Conservation (phyloP, 1,284 basidiomycete species). For the Apiotrichum brassicae region DNA sequence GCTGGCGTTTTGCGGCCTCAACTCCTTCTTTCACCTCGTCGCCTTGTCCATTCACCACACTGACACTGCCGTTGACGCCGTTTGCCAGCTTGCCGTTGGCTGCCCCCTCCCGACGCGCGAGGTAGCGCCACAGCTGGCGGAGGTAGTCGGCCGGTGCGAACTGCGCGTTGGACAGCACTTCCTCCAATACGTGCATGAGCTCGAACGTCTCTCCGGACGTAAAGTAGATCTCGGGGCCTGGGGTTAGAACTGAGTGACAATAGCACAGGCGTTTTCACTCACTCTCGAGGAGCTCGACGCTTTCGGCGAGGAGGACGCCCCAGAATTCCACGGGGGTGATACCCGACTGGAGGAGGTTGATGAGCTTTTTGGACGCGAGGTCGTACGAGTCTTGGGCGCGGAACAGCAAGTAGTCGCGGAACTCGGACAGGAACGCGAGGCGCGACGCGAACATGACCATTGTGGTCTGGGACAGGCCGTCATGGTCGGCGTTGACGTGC, state of each 20-base stretch:
- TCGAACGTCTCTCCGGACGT: slow-evolving; percentile 46
- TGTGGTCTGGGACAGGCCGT: background rate
- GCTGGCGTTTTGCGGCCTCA: slow-evolving; percentile 34
- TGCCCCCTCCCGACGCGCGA: slow-evolving; percentile 10
- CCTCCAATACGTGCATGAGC: slow-evolving; percentile 48
- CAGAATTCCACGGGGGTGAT: slow-evolving; percentile 48
- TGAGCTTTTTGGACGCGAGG: slow-evolving; percentile 44
- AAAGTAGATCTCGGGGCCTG: slow-evolving; percentile 45
- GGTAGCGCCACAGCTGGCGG: slow-evolving; percentile 22
- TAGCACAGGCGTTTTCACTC: no score
- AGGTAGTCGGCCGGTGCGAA: slow-evolving; percentile 41
- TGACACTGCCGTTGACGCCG: no score
- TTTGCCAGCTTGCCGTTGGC: slow-evolving; percentile 1
- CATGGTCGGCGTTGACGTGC: slow-evolving; percentile 4
- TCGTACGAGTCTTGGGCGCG: slow-evolving; percentile 37
- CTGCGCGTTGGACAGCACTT: slow-evolving; percentile 37
- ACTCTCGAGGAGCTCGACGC: slow-evolving; percentile 47
- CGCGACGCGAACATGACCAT: slow-evolving; percentile 36
- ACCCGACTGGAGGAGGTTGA: slow-evolving; percentile 43
- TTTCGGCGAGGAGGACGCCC: slow-evolving; percentile 48
- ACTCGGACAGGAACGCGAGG: slow-evolving; percentile 49
- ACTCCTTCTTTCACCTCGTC: slow-evolving; percentile 14
- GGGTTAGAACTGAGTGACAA: no score
- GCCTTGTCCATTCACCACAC: slow-evolving; percentile 4
- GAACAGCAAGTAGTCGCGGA: slow-evolving; percentile 49